Base-by-base conservation (phyloP, 306 rosid species). In the Cucumis hystrix region DNA sequence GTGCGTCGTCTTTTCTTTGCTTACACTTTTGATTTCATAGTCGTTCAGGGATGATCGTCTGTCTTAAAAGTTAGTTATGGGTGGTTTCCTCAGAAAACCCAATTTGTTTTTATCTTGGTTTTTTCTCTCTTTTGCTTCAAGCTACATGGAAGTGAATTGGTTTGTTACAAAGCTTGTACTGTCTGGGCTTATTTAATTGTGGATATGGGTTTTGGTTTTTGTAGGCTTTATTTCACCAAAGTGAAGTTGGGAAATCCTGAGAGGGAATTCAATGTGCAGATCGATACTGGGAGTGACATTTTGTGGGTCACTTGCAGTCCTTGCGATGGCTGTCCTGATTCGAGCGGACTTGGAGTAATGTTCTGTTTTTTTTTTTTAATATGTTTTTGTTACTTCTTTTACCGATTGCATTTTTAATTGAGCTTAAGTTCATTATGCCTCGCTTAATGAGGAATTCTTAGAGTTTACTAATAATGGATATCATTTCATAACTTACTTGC, bases 201-300 rank as follows among this genome's bases (percentile, higher is more conserved):
- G 16, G 54, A 0, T 51, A 1, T 45, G 81, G 56, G 81, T 77
- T 64, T 82, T 84, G 84, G 77, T 63, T 83, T 84, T 54, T 76
- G 64, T 78, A 95, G 99, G 90, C 82, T 95, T 78, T 95, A 95
- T 86, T 90, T 80, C 77, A 87, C 99, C 1, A 89, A 86, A 84
- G 97, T 95, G 78, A 90, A 85, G 84, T 78, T 95, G 86, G 97
- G 99, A 52, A 83, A 94, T 79, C 99, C 97, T 69, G 92, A 93
- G 28, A 89, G 73, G 83, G 97, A 95, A 80, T 95, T 89, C 84
- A 87, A 83, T 58, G 99, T 95, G 58, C 96, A 92, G 92, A 91
- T 95, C 78, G 99, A 92, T 79, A 92, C 97, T 5, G 97, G 99
- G 57, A 95, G 99, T 79, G 99, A 95, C 47, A 82, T 90, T 80